A percentile compares a stretch with the other conserved stretches of the same genome.
Conservation (phyloP, 305 asterid genomes). For the Fraxinus greggii region DNA sequence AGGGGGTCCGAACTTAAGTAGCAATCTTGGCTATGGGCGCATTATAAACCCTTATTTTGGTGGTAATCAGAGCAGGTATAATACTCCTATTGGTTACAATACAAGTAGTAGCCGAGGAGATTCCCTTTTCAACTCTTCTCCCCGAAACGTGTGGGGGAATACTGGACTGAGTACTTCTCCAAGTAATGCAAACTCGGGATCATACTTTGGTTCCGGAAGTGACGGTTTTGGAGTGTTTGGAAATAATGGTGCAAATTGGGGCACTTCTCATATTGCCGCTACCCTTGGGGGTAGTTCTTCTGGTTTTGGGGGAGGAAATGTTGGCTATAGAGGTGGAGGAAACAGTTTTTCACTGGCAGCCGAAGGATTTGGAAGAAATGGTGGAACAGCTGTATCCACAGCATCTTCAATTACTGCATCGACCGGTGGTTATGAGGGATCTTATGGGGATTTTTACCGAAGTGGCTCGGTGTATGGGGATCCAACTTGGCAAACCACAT, state of each 20-base stretch:
- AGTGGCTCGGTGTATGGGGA: conserved; percentile 68
- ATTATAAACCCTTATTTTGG: conserved; percentile 54
- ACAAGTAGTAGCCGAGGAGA: conserved; percentile 49
- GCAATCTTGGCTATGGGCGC: conserved; percentile 54
- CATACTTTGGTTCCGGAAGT: conserved; percentile 58
- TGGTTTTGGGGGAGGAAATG: conserved; percentile 53
- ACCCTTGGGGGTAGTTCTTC: conserved; percentile 51
- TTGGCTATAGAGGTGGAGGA: conserved; percentile 62
- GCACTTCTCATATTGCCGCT: conserved; percentile 46
- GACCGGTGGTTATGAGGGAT: conserved; percentile 57
- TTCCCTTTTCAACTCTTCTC: conserved; percentile 36
- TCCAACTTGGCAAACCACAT: conserved; percentile 64
- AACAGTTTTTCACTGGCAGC: conserved; percentile 49
- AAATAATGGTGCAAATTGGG: conserved; percentile 63
- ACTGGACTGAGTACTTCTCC: conserved; percentile 54
- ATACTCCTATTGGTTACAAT: conserved; percentile 59
- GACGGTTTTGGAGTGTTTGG: conserved; percentile 74
- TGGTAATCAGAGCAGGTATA: conserved; percentile 49
- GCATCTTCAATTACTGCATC: conserved; percentile 52
- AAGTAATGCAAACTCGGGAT: conserved; percentile 50
- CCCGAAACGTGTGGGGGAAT: conserved; percentile 57
- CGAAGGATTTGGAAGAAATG: conserved; percentile 62
- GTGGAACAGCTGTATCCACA: conserved; percentile 43
- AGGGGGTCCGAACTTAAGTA: conserved; percentile 48
- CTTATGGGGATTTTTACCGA: conserved; percentile 64